A percentile compares a stretch with the other conserved stretches of the same genome.
Evolutionary conservation across 2,329 filamentous ascomycete genomes (phyloP).

Genomic region (Neopestalotiopsis rosae): DNA sequence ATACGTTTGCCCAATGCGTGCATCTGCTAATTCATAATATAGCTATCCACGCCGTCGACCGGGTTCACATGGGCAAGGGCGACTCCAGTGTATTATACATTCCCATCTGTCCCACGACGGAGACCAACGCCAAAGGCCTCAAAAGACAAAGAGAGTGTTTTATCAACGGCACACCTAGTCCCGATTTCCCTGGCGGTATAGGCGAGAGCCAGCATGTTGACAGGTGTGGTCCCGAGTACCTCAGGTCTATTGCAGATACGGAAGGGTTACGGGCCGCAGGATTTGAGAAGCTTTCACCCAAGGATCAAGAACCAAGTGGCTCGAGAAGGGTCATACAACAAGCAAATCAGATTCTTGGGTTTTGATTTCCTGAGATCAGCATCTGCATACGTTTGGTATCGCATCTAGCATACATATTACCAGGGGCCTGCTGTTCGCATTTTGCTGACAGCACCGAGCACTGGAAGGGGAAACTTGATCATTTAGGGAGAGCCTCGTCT

Average conservation of each 20-base stretch:
- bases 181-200: constrained; percentile 74
- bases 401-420: not conserved
- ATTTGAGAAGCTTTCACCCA: constrained; percentile 42
- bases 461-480: not conserved
- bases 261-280: constrained; percentile 51
- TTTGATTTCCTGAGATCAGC: constrained; percentile 30
- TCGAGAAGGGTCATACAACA: constrained; percentile 42
- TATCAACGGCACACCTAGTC: constrained; percentile 67
- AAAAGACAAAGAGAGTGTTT: constrained; percentile 75
- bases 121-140: constrained; percentile 74
- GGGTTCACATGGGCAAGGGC: constrained; percentile 69
- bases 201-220: constrained; percentile 65
- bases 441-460: not conserved
- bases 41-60: constrained; percentile 83
- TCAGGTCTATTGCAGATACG: constrained; percentile 37
- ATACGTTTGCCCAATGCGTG: not conserved
- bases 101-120: constrained; percentile 81
- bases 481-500: not conserved
- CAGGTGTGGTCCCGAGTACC: constrained; percentile 46
- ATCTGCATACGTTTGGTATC: constrained; percentile 20
- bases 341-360: constrained; percentile 52
- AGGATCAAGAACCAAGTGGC: constrained; percentile 35
- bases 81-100: constrained; percentile 92
- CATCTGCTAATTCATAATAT: not conserved
- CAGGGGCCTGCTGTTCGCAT: not conserved